Conservation (phyloP, 768 basidiomycete genomes). For the Auricularia auricula-judae region DNA sequence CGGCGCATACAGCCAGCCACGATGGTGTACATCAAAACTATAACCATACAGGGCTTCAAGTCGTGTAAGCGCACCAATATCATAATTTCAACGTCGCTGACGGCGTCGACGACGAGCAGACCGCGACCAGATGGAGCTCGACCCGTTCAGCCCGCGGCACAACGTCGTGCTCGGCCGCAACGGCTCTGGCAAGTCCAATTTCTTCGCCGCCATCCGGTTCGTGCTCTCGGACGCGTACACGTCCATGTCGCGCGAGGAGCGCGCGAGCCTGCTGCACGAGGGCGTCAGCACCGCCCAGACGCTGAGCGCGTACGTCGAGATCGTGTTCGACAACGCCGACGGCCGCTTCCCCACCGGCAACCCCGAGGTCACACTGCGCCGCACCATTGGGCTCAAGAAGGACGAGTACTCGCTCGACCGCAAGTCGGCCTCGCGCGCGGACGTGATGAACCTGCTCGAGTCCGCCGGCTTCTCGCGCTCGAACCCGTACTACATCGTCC, state of each 20-base stretch:
- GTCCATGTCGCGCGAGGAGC: conserved; percentile 87
- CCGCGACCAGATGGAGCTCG: conserved; percentile 82
- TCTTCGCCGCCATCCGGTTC: conserved; percentile 96
- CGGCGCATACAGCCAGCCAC: not conserved
- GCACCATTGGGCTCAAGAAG: conserved; percentile 96
- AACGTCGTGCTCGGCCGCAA: conserved; percentile 97
- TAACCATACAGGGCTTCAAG: conserved; percentile 94
- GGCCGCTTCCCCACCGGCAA: conserved; percentile 88
- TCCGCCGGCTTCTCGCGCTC: conserved; percentile 94
- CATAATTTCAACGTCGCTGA: not conserved
- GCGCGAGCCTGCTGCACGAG: conserved; percentile 88
- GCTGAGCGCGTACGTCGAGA: conserved; percentile 81
- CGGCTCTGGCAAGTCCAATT: conserved; percentile 97
- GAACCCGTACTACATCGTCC: conserved; percentile 99
- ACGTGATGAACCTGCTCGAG: conserved; percentile 95
- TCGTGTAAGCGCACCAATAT: conserved; percentile 51
- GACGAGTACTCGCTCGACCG: conserved; percentile 96
- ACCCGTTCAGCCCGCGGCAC: conserved; percentile 87
- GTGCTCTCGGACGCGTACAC: conserved; percentile 97
- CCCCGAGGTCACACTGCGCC: conserved; percentile 75
- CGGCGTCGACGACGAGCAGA: conserved; percentile 29
- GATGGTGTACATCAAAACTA: conserved; percentile 52
- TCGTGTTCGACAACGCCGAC: conserved; percentile 91
- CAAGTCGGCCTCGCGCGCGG: conserved; percentile 91
- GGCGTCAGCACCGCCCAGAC: conserved; percentile 82